These are phyloP conservation scores for Madurella mycetomatis DNA, from an alignment of 2,329 filamentous ascomycete species.

Conservation along the genomic window DNA sequence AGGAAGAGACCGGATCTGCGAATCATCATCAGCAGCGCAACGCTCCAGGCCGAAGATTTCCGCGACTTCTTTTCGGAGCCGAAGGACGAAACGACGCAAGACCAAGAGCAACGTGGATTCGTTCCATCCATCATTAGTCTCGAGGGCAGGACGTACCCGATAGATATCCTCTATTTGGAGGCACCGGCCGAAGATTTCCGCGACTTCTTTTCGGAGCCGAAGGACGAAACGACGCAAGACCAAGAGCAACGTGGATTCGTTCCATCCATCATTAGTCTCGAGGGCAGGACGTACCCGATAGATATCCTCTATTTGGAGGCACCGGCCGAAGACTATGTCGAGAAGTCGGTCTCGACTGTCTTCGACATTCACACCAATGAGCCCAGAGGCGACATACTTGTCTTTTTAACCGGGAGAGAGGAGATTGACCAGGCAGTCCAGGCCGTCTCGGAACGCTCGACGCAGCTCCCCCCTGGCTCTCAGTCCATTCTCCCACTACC, in stretches of 20 bases:
- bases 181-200: constrained; percentile 78
- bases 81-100: constrained; percentile 35
- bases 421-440: constrained; percentile 86
- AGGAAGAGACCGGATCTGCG: constrained; percentile 75
- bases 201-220: constrained; percentile 60
- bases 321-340: constrained; percentile 81
- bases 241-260: constrained; percentile 31
- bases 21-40: constrained; percentile 90
- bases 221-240: constrained; percentile 35
- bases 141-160: constrained; percentile 82
- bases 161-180: constrained; percentile 79
- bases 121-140: constrained; percentile 68
- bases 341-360: constrained; percentile 74
- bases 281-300: constrained; percentile 84
- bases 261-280: constrained; percentile 71
- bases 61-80: constrained; percentile 64
- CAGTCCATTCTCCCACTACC: constrained; percentile 66
- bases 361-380: constrained; percentile 85
- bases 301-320: constrained; percentile 76
- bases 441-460: constrained; percentile 67
- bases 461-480: constrained; percentile 55
- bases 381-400: constrained; percentile 75
- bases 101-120: constrained; percentile 30
- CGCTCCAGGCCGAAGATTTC: constrained; percentile 84
- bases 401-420: constrained; percentile 89